These are phyloP conservation scores for Apiospora pterosperma DNA, from an alignment of 2,329 filamentous ascomycete genomes.

Conservation along the genomic window DNA sequence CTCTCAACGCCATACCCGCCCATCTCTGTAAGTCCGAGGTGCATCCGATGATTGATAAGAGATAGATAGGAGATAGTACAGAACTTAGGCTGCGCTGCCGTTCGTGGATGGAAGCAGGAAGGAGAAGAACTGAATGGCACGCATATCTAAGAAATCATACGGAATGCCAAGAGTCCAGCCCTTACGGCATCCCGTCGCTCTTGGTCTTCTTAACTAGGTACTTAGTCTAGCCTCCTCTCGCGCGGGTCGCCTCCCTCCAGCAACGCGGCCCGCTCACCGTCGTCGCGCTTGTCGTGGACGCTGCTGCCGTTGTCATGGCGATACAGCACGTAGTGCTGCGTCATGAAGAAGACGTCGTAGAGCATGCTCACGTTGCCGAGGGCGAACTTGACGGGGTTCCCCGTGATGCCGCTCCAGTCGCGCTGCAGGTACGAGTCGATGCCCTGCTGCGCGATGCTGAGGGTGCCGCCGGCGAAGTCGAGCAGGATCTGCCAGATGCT, in stretches of 20 bases:
- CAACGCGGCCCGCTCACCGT: constrained; percentile 32
- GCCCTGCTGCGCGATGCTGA: constrained; percentile 77
- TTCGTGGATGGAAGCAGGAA: too few relatives aligned
- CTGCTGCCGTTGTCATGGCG: background rate
- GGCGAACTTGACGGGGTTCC: constrained; percentile 87
- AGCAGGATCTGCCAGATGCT: constrained; percentile 80
- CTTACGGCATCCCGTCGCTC: background rate
- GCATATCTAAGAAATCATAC: background rate
- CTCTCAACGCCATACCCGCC: too few relatives aligned
- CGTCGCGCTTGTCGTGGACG: background rate
- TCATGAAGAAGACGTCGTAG: constrained; percentile 83
- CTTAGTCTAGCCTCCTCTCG: constrained; percentile 28
- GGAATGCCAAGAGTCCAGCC: background rate
- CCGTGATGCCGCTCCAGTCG: constrained; percentile 88
- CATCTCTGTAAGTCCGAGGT: too few relatives aligned
- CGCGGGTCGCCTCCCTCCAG: constrained; percentile 26
- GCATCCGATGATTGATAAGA: too few relatives aligned
- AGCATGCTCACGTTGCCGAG: constrained; percentile 81
- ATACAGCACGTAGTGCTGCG: constrained; percentile 87
- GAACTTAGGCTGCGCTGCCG: too few relatives aligned
- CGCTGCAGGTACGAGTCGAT: constrained; percentile 81
- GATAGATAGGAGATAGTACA: too few relatives aligned
- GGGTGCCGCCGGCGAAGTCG: constrained; percentile 75
- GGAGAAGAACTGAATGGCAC: too few relatives aligned
- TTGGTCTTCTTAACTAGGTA: background rate